Evolutionary conservation across 1,139 yeast genomes (phyloP).

Genomic region (Geotrichum reessii): DNA sequence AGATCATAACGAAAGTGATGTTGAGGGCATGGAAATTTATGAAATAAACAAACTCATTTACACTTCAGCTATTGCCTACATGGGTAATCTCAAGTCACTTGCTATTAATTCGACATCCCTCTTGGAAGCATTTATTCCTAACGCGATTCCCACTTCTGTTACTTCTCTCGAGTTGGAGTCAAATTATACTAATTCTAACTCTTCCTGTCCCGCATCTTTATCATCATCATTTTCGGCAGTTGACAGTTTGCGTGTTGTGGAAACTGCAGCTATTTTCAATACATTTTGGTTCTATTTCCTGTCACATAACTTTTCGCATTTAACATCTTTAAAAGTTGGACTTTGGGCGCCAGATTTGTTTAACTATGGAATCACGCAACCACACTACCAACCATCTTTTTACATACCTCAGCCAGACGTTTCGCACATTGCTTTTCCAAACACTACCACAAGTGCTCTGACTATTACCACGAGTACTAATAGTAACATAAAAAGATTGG

Average conservation of each 20-base stretch:
- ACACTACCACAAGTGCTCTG: neutral
- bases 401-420: neutral
- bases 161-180: constrained; percentile 6
- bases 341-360: constrained; percentile 6
- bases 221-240: neutral
- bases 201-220: neutral
- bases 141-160: constrained; percentile 1
- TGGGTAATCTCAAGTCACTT: constrained; percentile 2
- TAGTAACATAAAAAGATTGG: neutral
- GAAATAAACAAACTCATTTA: neutral
- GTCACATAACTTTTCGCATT: neutral
- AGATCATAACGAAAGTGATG: neutral
- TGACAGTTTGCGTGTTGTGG: neutral
- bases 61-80: constrained; percentile 1
- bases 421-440: neutral
- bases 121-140: constrained; percentile 5
- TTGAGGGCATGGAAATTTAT: neutral
- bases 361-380: neutral
- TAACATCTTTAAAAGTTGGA: constrained; percentile 3
- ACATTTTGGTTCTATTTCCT: constrained; percentile 1
- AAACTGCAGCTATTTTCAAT: neutral
- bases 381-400: neutral
- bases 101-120: constrained; percentile 4
- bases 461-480: neutral
- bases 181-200: neutral